These are phyloP conservation scores for Aeschynomene evenia DNA, from an alignment of 306 rosid genomes.

Conservation along the genomic window DNA sequence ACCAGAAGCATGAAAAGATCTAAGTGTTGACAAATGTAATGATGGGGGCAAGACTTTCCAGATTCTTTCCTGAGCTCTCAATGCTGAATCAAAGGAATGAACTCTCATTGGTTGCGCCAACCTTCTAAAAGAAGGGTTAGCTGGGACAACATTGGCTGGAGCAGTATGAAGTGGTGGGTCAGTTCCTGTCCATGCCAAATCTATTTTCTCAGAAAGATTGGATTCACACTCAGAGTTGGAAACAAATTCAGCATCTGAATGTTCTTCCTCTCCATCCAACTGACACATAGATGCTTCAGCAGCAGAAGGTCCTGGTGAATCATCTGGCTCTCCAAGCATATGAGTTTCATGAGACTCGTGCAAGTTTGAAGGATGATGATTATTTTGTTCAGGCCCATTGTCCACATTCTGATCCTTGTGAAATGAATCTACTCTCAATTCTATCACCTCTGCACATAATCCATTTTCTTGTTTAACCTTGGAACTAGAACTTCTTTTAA, in stretches of 20 bases:
- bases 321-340: slow-evolving; percentile 34
- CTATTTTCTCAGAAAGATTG: slow-evolving; percentile 90
- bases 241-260: slow-evolving; percentile 48
- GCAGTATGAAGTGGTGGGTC: slow-evolving; percentile 41
- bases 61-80: slow-evolving; percentile 63
- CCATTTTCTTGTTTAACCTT: slow-evolving; percentile 42
- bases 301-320: slow-evolving; percentile 35
- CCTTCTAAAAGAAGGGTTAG: slow-evolving; percentile 51
- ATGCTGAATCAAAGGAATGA: slow-evolving; percentile 87
- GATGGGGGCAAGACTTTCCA: slow-evolving; percentile 57
- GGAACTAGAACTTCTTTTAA: slow-evolving; percentile 45
- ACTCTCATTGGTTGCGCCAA: slow-evolving; percentile 60
- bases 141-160: slow-evolving; percentile 40
- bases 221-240: slow-evolving; percentile 49
- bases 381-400: slow-evolving; percentile 33
- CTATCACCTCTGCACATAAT: slow-evolving; percentile 39
- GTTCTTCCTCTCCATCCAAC: slow-evolving; percentile 43
- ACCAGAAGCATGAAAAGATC: slow-evolving; percentile 91
- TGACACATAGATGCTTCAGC: slow-evolving; percentile 36
- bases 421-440: slow-evolving; percentile 43
- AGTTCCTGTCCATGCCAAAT: slow-evolving; percentile 93
- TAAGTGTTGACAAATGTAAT: slow-evolving; percentile 52
- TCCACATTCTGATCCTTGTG: slow-evolving; percentile 42
- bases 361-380: slow-evolving; percentile 36
- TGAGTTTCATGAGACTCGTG: slow-evolving; percentile 44